These are phyloP conservation scores for Linum tenue DNA, from an alignment of 345 rosid species.

Conservation along the genomic window DNA sequence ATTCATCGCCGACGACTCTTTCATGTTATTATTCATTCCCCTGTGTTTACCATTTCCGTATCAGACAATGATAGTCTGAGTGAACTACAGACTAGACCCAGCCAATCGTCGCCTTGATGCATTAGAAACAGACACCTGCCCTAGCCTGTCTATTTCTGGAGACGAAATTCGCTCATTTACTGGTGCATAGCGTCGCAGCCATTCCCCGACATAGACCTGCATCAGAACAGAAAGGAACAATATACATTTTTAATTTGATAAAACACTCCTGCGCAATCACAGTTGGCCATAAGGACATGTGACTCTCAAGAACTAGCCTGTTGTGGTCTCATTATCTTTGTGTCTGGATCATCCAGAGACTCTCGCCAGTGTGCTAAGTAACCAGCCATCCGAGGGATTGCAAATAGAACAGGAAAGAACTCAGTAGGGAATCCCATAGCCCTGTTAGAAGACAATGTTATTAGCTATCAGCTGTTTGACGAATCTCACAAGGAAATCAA, in stretches of 20 bases:
- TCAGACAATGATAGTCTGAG: too few species aligned
- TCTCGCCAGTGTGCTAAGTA: slow-evolving; percentile 91
- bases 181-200: slow-evolving; percentile 81
- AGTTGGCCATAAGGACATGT: neutral
- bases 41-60: too few species aligned
- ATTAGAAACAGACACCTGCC: slow-evolving; percentile 74
- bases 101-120: slow-evolving; percentile 76
- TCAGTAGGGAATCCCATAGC: slow-evolving; percentile 99
- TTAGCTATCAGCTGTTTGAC: slow-evolving; percentile 2
- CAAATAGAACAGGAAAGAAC: slow-evolving; percentile 87
- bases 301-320: slow-evolving; percentile 39
- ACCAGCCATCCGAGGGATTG: slow-evolving; percentile 98
- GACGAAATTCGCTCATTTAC: slow-evolving; percentile 43
- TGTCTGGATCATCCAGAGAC: slow-evolving; percentile 93
- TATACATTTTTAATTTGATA: neutral
- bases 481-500: neutral
- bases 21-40: neutral
- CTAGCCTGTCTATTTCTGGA: slow-evolving; percentile 38
- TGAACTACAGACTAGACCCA: slow-evolving; percentile 40
- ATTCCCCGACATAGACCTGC: slow-evolving; percentile 86
- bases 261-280: neutral
- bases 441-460: slow-evolving; percentile 29
- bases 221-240: slow-evolving; percentile 3
- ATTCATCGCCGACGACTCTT: neutral
- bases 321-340: slow-evolving; percentile 98